Base-by-base conservation (phyloP, 2,329 filamentous ascomycete genomes). In the Hypoxylon sp. region DNA sequence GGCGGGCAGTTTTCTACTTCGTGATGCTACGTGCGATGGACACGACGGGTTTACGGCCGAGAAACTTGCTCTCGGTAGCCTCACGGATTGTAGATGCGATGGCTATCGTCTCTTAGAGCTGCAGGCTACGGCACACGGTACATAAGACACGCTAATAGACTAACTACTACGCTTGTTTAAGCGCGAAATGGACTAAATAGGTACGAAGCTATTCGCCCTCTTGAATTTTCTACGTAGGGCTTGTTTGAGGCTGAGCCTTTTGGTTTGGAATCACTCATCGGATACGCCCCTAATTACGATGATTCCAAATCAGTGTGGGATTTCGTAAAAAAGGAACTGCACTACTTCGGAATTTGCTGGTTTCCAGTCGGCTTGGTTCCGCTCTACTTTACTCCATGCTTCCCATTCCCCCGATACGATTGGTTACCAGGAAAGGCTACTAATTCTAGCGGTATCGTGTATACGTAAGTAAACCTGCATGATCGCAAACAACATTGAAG, bases 101-200 rank as follows among this genome's bases (percentile, higher is more conserved):
- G 37, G 52, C 14, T 24, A 44, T 19, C 26, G 35, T 31, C 13
- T 48, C 29, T 33, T 48, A 50, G 22, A 24, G 19, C 46, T 39
- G 31, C n/a, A 35, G 26, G 50, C 50, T 48, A 64, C 31, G 24
- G 10, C 22, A 47, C 29, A 35, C 42, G 29, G 26, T 44, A 52
- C 39, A 29, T 29, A 39, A 50, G 35, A 13, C 13, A 39, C 22
- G 26, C 51, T 42, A 24, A 48, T 31, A 39, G 33, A 19, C 54
- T 24, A 26, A 19, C 54, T 24, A 26, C 33, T 24, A 24, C 42
- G 33, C 24, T 17, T 44, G 17, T 46, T 29, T n/a, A 31, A 3
- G 54, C 61, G 39, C 54, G 3, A 19, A 31, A 24, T 48, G 47
- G 37, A 54, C 55, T 50, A 52, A 59, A 65, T 59, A n/a, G n/a